Evolutionary conservation across 23 red algal genomes (phyloP).

Genomic region (Gracilariopsis chorda): DNA sequence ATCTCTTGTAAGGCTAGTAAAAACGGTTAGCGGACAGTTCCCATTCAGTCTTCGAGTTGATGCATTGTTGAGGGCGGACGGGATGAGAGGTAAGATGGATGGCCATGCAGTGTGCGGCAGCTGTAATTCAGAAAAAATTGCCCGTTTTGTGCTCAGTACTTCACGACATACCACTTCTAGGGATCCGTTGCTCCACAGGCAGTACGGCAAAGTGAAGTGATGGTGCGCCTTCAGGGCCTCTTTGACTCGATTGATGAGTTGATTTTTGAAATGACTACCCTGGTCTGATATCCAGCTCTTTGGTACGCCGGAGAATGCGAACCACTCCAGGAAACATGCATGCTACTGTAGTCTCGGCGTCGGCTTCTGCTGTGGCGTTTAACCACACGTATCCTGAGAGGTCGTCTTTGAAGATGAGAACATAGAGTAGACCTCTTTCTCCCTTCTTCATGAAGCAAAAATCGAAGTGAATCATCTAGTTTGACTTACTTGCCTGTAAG

Average conservation of each 20-base stretch:
- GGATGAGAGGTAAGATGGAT: not conserved
- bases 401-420: not conserved
- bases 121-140: not conserved
- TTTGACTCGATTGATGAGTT: not conserved
- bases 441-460: not conserved
- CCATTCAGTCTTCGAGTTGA: not conserved
- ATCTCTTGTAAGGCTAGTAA: not conserved
- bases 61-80: conserved; percentile 4
- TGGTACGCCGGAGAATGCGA: not conserved
- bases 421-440: not conserved
- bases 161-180: conserved; percentile 8
- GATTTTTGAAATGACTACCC: conserved; percentile 26
- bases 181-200: conserved; percentile 25
- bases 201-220: conserved; percentile 43
- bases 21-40: not conserved
- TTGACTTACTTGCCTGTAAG: not conserved
- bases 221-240: not conserved
- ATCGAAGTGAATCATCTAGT: not conserved
- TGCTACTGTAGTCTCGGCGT: not conserved
- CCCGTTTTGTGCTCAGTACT: not conserved
- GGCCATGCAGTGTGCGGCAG: not conserved
- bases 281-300: not conserved
- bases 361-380: not conserved
- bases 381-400: not conserved
- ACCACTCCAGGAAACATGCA: not conserved